Evolutionary conservation across 306 rosid genomes (phyloP), one percentile per base, ranked within the genome.

Genomic region (Quercus engelmannii): DNA sequence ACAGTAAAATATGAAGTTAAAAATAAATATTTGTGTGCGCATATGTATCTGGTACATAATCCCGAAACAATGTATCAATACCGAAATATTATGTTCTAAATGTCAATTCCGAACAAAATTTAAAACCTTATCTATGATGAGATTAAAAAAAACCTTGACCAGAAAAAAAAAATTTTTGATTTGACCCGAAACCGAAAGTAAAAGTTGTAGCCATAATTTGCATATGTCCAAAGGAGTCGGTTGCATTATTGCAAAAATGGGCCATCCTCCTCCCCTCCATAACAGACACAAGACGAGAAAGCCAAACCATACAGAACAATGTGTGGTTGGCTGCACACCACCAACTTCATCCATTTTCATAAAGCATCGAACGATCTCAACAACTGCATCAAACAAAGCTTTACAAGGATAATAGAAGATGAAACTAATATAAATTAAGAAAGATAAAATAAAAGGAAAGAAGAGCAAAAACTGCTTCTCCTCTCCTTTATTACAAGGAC

Each of bases 401-500:
- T 61, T 82, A 72, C 89, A 86, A 73, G 38, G 75, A 51, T 51
- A 79, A 76, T 54, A 69, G 28, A 56, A 69, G 79, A 30, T 19
- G 21, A 55, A 55, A 76, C 78, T 33, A 61, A 65, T 54, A 69
- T 71, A 55, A 71, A 43, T 61, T 30, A 55, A 57, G 25, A 21
- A 62, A 25, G 64, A n/a, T 25, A 4, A 55, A 28, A 74, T 52
- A 74, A 76, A 76, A 77, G 75, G 77, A 25, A 72, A 76, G 75
- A 75, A 13, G 46, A 73, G 63, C 75, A 65, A 59, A 68, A 61
- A 11, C 57, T 76, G 77, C 67, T 61, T 78, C 28, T 80, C 79
- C 81, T 58, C 81, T 52, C 82, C 85, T 75, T 78, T 78, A 78
- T 83, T 87, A 51, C 75, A 77, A 54, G 67, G 33, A 71, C 26